Evolutionary conservation across 768 basidiomycete species (phyloP), one percentile per base, ranked within the genome.

Genomic region (Phanerochaete carnosa): DNA sequence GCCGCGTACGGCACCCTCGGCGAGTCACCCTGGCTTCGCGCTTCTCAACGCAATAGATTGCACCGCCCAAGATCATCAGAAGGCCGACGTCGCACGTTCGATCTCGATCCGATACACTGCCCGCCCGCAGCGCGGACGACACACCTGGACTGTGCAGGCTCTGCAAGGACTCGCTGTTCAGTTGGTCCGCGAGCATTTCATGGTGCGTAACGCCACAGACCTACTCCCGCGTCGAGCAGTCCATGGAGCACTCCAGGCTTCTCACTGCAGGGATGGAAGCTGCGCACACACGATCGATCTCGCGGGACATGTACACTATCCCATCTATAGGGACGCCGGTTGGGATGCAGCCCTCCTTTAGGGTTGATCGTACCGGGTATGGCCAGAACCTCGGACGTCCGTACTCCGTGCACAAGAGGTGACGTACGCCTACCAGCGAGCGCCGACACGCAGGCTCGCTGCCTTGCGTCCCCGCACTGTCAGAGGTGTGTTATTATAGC

Each of bases 361-460:
- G 54, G 54, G 33, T 3, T 37, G 54, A 55, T 55, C 54, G 37
- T 3, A 22, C n/a, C 54, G 54, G 37, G 37, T 22, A 29, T 22
- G 54, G 33, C 54, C 23, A 35, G 22, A 37, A 43, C 54, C 39
- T 39, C 54, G 54, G 54, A 55, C 54, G 54, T 28, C 54, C 54
- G 35, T 23, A 19, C 52, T 33, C 52, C 52, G 52, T 35, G 52
- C 33, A 22, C 52, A 26, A 12, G 33, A 16, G 23, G 39, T 43
- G 39, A 43, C 39, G 39, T 43, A 43, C 33, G 39, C n/a, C n/a
- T n/a, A n/a, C n/a, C n/a, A n/a, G n/a, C n/a, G n/a, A n/a, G n/a
- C 39, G 39, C 39, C 39, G 39, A 43, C 39, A 19, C 39, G 16
- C 39, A 43, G 39, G 39, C 39, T 7, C 39, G 19, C 39, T 19